These are phyloP conservation scores for Lasiosphaeria hispida DNA, from an alignment of 495 filamentous ascomycete species.

Conservation along the genomic window DNA sequence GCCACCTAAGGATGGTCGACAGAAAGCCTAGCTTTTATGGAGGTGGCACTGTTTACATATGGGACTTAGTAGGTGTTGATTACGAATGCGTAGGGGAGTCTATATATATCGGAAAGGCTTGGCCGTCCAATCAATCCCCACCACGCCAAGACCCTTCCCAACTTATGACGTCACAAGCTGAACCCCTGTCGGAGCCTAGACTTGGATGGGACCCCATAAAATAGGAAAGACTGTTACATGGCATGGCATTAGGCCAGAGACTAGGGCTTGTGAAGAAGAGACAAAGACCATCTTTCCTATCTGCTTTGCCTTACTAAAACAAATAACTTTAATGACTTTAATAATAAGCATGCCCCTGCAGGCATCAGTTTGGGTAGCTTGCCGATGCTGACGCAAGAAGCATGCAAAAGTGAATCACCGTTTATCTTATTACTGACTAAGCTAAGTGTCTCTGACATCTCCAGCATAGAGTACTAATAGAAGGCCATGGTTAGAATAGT, in stretches of 20 bases:
- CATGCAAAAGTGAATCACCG: conserved; percentile 5
- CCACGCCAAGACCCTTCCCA: neutral
- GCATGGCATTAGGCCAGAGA: neutral
- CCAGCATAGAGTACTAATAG: neutral
- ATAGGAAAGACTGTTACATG: neutral
- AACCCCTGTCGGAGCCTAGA: neutral
- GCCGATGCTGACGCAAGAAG: conserved; percentile 1
- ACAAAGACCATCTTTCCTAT: neutral
- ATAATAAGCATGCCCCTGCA: neutral
- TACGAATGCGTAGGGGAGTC: neutral
- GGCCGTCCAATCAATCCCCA: neutral
- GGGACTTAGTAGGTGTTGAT: too few relatives aligned
- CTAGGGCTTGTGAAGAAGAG: neutral
- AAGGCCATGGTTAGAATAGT: neutral
- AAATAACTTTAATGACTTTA: neutral
- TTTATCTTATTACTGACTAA: neutral
- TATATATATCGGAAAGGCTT: neutral
- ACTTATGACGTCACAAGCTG: neutral
- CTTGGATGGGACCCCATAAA: neutral
- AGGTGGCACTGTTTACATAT: too few relatives aligned
- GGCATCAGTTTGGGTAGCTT: neutral
- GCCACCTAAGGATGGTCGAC: too few relatives aligned
- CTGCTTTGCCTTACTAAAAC: neutral
- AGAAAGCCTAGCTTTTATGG: too few relatives aligned
- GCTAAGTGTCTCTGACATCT: neutral